These are phyloP conservation scores for Phytophthora kernoviae DNA, from an alignment of 352 stramenopile species.

Conservation along the genomic window DNA sequence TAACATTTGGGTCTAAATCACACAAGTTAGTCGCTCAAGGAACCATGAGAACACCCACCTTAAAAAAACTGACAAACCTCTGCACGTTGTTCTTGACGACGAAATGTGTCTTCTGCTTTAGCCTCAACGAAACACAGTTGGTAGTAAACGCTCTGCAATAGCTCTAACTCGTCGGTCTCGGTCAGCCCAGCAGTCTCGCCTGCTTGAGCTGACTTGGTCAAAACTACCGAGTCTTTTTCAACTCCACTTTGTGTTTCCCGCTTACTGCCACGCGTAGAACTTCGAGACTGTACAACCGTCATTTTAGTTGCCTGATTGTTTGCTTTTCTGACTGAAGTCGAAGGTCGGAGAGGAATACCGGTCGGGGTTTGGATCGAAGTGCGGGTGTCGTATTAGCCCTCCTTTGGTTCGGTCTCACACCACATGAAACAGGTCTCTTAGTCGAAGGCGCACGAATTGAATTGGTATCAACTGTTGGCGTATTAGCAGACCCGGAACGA, in stretches of 20 bases:
- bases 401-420: background rate
- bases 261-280: too few species aligned
- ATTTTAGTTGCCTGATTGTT: background rate
- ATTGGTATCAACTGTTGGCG: background rate
- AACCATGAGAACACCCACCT: background rate
- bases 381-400: background rate
- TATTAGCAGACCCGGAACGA: background rate
- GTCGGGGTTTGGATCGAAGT: constrained; percentile 8
- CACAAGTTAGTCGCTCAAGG: constrained; percentile 1
- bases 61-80: constrained; percentile 34
- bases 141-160: constrained; percentile 54
- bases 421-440: background rate
- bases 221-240: background rate
- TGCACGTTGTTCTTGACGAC: constrained; percentile 46
- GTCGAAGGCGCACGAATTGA: background rate
- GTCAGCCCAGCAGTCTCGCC: background rate
- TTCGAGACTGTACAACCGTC: background rate
- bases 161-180: constrained; percentile 46
- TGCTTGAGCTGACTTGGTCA: background rate
- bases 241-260: background rate
- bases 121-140: constrained; percentile 59
- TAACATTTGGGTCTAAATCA: constrained; percentile 47
- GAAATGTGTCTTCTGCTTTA: constrained; percentile 40
- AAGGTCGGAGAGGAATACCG: constrained; percentile 15
- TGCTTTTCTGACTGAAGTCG: background rate